Conservation (phyloP, 306 rosid species). For the Hylodesmum podocarpum region DNA sequence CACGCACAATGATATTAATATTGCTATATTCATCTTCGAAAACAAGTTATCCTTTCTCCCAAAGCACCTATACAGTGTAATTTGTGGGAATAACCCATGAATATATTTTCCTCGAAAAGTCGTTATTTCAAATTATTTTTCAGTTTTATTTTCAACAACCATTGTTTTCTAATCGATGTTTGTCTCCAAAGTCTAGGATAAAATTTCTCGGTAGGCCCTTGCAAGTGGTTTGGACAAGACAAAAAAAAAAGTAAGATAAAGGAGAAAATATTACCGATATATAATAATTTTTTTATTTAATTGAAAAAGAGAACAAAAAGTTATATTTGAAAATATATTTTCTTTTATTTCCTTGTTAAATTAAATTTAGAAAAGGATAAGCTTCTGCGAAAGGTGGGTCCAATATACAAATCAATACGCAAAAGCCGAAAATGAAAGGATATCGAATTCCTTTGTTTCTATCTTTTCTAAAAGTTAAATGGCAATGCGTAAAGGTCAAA, state of each 20-base stretch:
- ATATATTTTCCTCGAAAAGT: neutral
- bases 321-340: too few species aligned
- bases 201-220: neutral
- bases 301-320: neutral
- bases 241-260: neutral
- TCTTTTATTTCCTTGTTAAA: neutral
- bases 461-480: neutral
- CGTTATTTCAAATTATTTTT: neutral
- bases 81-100: neutral
- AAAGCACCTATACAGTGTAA: neutral
- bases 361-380: neutral
- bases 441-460: neutral
- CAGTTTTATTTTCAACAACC: neutral
- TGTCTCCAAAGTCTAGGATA: neutral
- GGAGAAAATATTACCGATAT: neutral
- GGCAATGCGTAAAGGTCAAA: neutral
- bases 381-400: neutral
- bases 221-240: neutral
- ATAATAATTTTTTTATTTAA: neutral
- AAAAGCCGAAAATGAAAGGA: neutral
- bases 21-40: neutral
- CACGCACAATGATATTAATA: neutral
- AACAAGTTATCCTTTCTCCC: neutral
- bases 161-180: neutral
- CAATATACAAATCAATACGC: neutral